Conservation (phyloP, 345 rosid genomes). For the Cardamine resedifolia region DNA sequence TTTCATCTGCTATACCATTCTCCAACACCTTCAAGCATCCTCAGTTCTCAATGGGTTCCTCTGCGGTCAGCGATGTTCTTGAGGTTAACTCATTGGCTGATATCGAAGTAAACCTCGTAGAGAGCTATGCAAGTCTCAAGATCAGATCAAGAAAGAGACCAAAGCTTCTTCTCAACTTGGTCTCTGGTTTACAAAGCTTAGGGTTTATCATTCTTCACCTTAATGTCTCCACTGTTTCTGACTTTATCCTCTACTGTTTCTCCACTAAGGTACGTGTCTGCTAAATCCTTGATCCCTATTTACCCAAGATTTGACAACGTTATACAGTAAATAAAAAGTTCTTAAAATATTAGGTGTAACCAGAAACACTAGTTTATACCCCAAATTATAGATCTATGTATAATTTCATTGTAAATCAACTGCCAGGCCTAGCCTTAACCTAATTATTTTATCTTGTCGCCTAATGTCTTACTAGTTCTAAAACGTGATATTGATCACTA, state of each 20-base stretch:
- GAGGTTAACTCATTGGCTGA: conserved; percentile 33
- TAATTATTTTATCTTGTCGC: conserved; percentile 29
- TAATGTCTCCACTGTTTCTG: conserved; percentile 65
- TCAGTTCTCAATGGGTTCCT: conserved; percentile 49
- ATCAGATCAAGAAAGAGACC: conserved; percentile 69
- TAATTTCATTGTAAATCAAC: background rate
- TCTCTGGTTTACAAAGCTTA: conserved; percentile 62
- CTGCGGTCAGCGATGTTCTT: background rate
- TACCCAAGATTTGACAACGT: conserved; percentile 3
- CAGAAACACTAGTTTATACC: background rate
- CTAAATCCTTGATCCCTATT: conserved; percentile 9
- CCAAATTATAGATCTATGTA: background rate
- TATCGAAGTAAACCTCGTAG: conserved; percentile 82
- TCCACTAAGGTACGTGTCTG: conserved; percentile 67
- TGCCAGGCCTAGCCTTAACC: conserved; percentile 19
- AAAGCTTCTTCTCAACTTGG: conserved; percentile 67
- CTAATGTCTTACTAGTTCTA: background rate
- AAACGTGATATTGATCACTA: background rate
- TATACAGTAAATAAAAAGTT: background rate
- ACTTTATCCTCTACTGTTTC: conserved; percentile 68
- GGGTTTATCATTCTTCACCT: conserved; percentile 76
- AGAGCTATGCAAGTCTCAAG: conserved; percentile 76
- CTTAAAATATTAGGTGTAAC: conserved; percentile 11
- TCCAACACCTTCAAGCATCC: conserved; percentile 68
- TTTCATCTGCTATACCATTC: conserved; percentile 39